Evolutionary conservation across 495 filamentous ascomycete genomes (phyloP), one percentile per base, ranked within the genome.

Genomic region (Penicillium atrosanguineum): DNA sequence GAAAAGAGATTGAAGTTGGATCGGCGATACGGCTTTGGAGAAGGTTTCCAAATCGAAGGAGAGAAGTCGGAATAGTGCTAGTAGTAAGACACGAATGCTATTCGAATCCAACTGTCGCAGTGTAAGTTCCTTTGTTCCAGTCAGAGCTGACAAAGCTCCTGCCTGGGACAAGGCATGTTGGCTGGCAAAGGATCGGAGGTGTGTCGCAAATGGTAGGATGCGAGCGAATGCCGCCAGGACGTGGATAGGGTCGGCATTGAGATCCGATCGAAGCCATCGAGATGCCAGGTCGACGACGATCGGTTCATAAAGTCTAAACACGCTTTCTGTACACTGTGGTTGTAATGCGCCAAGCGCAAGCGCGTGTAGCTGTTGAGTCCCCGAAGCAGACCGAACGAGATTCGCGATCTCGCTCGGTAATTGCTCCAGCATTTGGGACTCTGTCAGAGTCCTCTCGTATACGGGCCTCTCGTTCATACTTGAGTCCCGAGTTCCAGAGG

Each of bases 281-380:
- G 89, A 84, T 68, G 87, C 90, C 42, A 91, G 69, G 65, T 97
- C 90, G 55, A 89, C 82, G 59, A 93, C 87, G 44, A 90, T 67
- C 44, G 73, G 71, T 68, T 89, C 81, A 65, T 90, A 89, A 53
- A 83, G 73, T 53, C 76, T 71, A 61, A 92, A 92, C 61, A 96
- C 75, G 16, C 67, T 67, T 55, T 87, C 77, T 48, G 89, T 91
- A 55, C 79, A 74, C 48, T 73, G 66, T 43, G 88, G 76, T 54
- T 84, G 72, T 55, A 93, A 77, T 25, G 90, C 84, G 50, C 83
- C 79, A 52, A 71, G 69, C 49, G 88, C 79, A 64, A 95, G 74
- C 50, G 81, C 78, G 66, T 88, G 82, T 47, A 94, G 81, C 69
- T 90, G 86, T 59, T 81, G 75, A 48, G 77, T 73, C 59, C 85